Base-by-base conservation (phyloP, 331 rosid genomes). In the Phaseolus coccineus region DNA sequence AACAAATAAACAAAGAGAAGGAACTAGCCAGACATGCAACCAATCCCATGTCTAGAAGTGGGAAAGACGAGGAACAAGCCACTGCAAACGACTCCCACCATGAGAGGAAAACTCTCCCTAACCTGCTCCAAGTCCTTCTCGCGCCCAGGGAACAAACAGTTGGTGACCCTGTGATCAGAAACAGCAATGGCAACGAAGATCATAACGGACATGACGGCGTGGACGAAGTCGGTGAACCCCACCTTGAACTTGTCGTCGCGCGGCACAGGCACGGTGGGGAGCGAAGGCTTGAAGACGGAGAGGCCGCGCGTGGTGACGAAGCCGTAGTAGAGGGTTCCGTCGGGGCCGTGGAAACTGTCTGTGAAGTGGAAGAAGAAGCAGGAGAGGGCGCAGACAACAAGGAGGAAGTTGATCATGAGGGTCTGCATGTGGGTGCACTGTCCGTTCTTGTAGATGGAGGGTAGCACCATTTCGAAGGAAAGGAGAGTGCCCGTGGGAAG, bases 301-400 rank as follows among this genome's bases (percentile, higher is more conserved):
- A 94, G 69, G 8, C 97, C 98, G 0, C 35, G 74, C 0, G 81
- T 84, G 0, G 96, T 94, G 28, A 92, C 94, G 19, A 90, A 84
- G 2, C 97, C 96, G 10, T 88, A 92, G 79, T 89, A 94, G 8
- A 92, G 59, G 9, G 78, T 82, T 1, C 89, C 94, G 12, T 92
- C 97, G 0, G 89, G 69, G 2, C 93, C 91, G 0, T 80, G 86
- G 64, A 90, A 94, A 57, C 94, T 90, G 70, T 89, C 94, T 0
- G 94, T 94, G 83, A 94, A 92, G 80, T 92, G 98, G 50, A 92
- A 92, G 92, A 94, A 87, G 86, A 94, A 94, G 88, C 96, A 94
- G 0, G 97, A 94, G 56, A 94, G 90, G 3, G 93, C 74, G 58
- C 93, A 92, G 3, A 94, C 33, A 3, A 7, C 69, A 0, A 92